Evolutionary conservation across 2,329 filamentous ascomycete species (phyloP).

Genomic region (Fusarium floridanum): DNA sequence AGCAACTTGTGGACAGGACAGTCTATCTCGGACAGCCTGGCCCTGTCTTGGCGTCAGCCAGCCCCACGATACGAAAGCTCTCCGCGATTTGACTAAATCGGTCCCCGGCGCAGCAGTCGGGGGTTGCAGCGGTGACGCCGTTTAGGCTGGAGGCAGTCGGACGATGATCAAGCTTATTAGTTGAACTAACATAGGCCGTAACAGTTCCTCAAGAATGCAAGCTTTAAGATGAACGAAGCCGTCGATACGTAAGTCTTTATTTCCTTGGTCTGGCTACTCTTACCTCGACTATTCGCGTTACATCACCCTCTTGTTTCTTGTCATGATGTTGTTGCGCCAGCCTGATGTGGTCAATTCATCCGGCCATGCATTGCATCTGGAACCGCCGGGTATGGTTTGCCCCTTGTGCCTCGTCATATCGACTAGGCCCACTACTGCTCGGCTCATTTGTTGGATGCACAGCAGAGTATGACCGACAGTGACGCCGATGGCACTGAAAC

Average conservation of each 20-base stretch:
- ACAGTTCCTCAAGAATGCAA: constrained; percentile 62
- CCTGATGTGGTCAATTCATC: constrained; percentile 23
- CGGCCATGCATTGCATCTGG: constrained; percentile 23
- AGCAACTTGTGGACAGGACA: neutral
- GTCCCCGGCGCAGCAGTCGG: constrained; percentile 17
- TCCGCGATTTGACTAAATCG: constrained; percentile 18
- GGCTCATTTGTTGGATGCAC: constrained; percentile 46
- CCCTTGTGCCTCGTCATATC: constrained; percentile 21
- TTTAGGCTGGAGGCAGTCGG: constrained; percentile 30
- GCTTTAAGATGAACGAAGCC: constrained; percentile 66
- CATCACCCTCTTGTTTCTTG: constrained; percentile 9
- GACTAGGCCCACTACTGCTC: constrained; percentile 49
- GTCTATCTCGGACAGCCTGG: constrained; percentile 10
- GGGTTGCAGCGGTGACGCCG: constrained; percentile 37
- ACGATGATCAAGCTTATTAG: constrained; percentile 24
- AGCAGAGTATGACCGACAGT: constrained; percentile 55
- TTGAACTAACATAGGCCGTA: constrained; percentile 42
- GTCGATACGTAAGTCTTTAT: constrained; percentile 68
- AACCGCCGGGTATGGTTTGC: constrained; percentile 21
- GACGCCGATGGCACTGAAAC: constrained; percentile 53
- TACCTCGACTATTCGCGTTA: constrained; percentile 8
- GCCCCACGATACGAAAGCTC: constrained; percentile 22
- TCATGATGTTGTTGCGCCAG: constrained; percentile 12
- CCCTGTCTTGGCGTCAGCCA: constrained; percentile 8
- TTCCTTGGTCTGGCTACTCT: constrained; percentile 25